Base-by-base conservation (phyloP, 345 rosid species). In the Brassica cretica region DNA sequence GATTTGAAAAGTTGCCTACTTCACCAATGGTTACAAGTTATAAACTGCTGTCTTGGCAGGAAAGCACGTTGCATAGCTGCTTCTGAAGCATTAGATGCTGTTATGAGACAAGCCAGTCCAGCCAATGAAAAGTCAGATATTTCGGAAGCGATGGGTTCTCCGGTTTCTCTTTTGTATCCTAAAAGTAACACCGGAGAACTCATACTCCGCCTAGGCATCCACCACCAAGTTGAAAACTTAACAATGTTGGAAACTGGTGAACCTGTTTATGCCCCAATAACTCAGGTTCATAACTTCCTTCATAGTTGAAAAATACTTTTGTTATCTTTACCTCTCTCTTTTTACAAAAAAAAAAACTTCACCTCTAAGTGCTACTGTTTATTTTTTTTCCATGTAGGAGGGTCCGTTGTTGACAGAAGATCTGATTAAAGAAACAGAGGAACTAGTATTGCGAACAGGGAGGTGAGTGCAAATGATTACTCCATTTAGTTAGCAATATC, bases 321-420 rank as follows among this genome's bases (percentile, higher is more conserved):
- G 39, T 16, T 32, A 6, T 15, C 19, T 55, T 64, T 63, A 66
- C 68, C 4, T 68, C 37, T 75, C 62, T 30, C 10, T 27, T 27
- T 27, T 27, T 27, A 3, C 4, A 27, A 27, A 27, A 27, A 27
- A 25, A 27, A 27, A 27, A 27, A 3, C 0, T 27, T 27, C 30
- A 27, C 30, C 30, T 27, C 30, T 27, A 27, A 27, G 30, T 27
- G 30, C 30, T 27, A 27, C 30, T 27, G 30, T 80, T 25, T 66
- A 74, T 74, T 24, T 56, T 72, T 72, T 74, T 39, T 71, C 60
- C 55, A n/a, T 80, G 72, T 79, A 95, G 99, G 99, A 95, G 83
- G 95, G 90, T 62, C 97, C 98, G 32, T 80, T 95, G 80, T 93
- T 95, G 75, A 89, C 99, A 0, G 99, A 95, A 83, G 99, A 95